Evolutionary conservation across 805 yeast species (phyloP).

Genomic region (Lipomyces starkeyi): DNA sequence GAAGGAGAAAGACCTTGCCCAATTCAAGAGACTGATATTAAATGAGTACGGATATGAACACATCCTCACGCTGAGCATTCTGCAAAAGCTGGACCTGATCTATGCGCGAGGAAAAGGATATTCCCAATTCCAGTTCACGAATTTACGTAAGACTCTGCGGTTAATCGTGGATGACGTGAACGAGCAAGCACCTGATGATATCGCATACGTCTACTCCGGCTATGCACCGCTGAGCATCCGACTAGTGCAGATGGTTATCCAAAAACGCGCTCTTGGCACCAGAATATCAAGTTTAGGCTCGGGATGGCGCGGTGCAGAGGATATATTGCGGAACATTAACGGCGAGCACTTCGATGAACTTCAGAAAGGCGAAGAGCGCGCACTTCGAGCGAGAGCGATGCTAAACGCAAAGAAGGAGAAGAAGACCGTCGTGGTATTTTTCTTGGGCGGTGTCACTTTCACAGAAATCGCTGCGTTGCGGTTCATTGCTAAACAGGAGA

Average conservation of each 20-base stretch:
- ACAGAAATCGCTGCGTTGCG: slow-evolving; percentile 80
- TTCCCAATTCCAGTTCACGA: slow-evolving; percentile 53
- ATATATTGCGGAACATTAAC: slow-evolving; percentile 45
- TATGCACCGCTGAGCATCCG: slow-evolving; percentile 78
- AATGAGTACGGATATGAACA: slow-evolving; percentile 69
- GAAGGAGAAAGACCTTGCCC: slow-evolving; percentile 63
- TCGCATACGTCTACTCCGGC: slow-evolving; percentile 77
- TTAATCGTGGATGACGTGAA: slow-evolving; percentile 45
- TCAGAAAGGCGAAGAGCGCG: slow-evolving; percentile 38
- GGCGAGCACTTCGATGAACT: slow-evolving; percentile 48
- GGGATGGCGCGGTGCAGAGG: slow-evolving; percentile 52
- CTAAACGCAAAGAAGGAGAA: slow-evolving; percentile 39
- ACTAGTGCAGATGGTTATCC: slow-evolving; percentile 70
- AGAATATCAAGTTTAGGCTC: slow-evolving; percentile 33
- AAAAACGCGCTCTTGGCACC: slow-evolving; percentile 47
- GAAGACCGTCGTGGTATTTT: slow-evolving; percentile 55
- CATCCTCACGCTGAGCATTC: slow-evolving; percentile 54
- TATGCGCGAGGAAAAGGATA: slow-evolving; percentile 42
- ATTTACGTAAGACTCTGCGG: slow-evolving; percentile 52
- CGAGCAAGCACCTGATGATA: slow-evolving; percentile 52
- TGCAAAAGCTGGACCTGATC: slow-evolving; percentile 58
- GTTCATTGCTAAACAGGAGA: slow-evolving; percentile 56
- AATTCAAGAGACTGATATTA: slow-evolving; percentile 60
- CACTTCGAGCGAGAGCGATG: slow-evolving; percentile 35
- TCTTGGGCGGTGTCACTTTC: slow-evolving; percentile 85